phyloP scores from a whole-genome alignment of 1,284 basidiomycete species.

The Cryptococcus sp. region DNA sequence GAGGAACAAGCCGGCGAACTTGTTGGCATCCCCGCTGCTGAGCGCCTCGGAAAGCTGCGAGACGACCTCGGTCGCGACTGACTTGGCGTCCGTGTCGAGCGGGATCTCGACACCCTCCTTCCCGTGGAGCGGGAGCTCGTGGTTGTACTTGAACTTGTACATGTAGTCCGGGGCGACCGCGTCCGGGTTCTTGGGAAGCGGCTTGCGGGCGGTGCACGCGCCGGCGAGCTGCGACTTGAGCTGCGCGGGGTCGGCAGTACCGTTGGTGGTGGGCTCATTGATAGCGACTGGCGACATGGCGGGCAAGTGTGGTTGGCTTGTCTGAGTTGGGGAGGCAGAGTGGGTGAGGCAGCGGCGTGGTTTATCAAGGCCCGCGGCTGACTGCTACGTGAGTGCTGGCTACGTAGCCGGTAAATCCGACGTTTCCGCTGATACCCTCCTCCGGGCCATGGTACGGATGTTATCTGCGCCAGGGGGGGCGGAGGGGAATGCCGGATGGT shows the following conservation, averaged over 20 bases:
- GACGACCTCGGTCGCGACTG: slow-evolving; percentile 4
- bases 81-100: slow-evolving; percentile 6
- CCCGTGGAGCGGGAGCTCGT: slow-evolving; percentile 18
- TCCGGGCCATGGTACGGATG: too few species aligned
- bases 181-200: not conserved
- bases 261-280: not conserved
- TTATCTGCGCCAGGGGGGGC: too few species aligned
- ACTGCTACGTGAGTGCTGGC: too few species aligned
- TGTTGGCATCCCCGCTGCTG: slow-evolving; percentile 5
- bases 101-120: slow-evolving; percentile 13
- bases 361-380: too few species aligned
- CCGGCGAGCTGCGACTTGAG: slow-evolving; percentile 18
- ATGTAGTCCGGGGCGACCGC: slow-evolving; percentile 23
- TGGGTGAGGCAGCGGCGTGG: too few species aligned
- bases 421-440: too few species aligned
- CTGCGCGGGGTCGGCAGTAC: not conserved
- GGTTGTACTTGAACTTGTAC: slow-evolving; percentile 32
- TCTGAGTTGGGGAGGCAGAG: too few species aligned
- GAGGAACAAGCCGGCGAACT: slow-evolving; percentile 27
- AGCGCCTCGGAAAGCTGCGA: not conserved
- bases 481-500: too few species aligned
- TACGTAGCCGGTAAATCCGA: too few species aligned
- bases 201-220: not conserved
- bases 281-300: slow-evolving; percentile 25
- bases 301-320: too few species aligned